phyloP scores from a whole-genome alignment of 495 filamentous ascomycete species.

The Niebla homalea region DNA sequence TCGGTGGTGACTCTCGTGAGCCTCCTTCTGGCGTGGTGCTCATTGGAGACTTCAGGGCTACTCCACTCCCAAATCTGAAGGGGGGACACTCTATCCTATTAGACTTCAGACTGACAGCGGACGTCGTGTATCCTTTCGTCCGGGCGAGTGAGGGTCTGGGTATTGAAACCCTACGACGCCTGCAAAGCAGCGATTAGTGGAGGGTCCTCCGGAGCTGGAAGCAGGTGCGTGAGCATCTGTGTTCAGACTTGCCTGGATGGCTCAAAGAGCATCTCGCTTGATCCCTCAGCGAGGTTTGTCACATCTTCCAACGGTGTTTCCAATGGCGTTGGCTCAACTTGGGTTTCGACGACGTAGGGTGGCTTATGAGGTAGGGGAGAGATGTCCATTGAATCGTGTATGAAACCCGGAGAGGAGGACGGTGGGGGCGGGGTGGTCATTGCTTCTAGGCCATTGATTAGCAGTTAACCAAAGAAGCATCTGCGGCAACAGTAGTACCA shows the following conservation, averaged over 20 bases:
- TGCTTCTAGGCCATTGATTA: slow-evolving; percentile 37
- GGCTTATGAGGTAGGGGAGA: slow-evolving; percentile 88
- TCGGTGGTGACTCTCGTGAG: slow-evolving; percentile 66
- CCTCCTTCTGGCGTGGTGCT: slow-evolving; percentile 61
- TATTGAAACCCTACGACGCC: slow-evolving; percentile 45
- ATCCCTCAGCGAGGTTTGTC: slow-evolving; percentile 2
- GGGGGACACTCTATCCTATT: slow-evolving; percentile 47
- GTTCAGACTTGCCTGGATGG: slow-evolving; percentile 4
- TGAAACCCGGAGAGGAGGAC: slow-evolving; percentile 64
- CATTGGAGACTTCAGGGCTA: slow-evolving; percentile 36
- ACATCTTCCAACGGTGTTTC: slow-evolving; percentile 42
- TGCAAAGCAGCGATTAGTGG: slow-evolving; percentile 21
- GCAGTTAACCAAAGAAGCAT: slow-evolving; percentile 9
- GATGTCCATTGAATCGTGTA: slow-evolving; percentile 81
- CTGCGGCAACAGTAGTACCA: slow-evolving; percentile 36
- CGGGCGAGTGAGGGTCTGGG: slow-evolving; percentile 48
- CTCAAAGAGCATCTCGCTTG: slow-evolving; percentile 30
- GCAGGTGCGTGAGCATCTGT: slow-evolving; percentile 19
- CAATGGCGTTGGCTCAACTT: slow-evolving; percentile 53
- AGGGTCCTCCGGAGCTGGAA: slow-evolving; percentile 30
- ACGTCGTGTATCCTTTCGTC: slow-evolving; percentile 44
- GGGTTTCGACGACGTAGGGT: slow-evolving; percentile 40
- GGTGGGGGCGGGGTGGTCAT: slow-evolving; percentile 75
- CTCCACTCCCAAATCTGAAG: slow-evolving; percentile 61
- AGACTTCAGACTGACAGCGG: slow-evolving; percentile 30